These are phyloP conservation scores for Zanthoxylum bungeanum DNA, from an alignment of 345 rosid species.

Conservation along the genomic window DNA sequence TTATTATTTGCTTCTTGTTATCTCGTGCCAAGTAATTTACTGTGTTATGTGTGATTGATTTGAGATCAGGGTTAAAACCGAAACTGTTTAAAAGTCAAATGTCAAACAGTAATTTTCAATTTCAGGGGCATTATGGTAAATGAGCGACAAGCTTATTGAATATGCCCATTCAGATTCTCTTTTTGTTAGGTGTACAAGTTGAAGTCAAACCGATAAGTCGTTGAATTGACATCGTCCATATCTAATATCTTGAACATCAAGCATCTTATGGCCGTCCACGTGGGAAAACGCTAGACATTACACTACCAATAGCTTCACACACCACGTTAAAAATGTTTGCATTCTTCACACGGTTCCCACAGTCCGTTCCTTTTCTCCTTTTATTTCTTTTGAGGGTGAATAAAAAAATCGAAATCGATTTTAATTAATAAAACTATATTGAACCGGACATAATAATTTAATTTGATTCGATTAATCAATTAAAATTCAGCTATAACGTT, in stretches of 20 bases:
- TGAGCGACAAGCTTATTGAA: not conserved
- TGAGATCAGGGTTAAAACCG: too few relatives aligned
- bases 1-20: not conserved
- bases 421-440: too few relatives aligned
- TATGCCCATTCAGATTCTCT: not conserved
- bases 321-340: not conserved
- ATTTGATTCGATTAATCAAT: too few relatives aligned
- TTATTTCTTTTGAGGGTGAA: too few relatives aligned
- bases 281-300: not conserved
- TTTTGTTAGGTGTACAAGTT: not conserved
- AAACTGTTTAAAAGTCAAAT: not conserved
- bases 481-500: too few relatives aligned
- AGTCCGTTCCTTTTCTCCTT: too few relatives aligned
- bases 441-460: too few relatives aligned
- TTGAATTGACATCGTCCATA: not conserved
- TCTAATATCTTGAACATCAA: not conserved
- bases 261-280: not conserved
- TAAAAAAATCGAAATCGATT: too few relatives aligned
- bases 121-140: constrained; percentile 6
- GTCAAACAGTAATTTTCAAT: too few relatives aligned
- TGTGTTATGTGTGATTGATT: not conserved
- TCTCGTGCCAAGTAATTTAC: not conserved
- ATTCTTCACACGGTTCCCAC: too few relatives aligned
- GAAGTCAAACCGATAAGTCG: not conserved
- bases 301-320: not conserved